These are phyloP conservation scores for Chenopodium formosanum DNA, from an alignment of 148 eudicot species.

Conservation along the genomic window DNA sequence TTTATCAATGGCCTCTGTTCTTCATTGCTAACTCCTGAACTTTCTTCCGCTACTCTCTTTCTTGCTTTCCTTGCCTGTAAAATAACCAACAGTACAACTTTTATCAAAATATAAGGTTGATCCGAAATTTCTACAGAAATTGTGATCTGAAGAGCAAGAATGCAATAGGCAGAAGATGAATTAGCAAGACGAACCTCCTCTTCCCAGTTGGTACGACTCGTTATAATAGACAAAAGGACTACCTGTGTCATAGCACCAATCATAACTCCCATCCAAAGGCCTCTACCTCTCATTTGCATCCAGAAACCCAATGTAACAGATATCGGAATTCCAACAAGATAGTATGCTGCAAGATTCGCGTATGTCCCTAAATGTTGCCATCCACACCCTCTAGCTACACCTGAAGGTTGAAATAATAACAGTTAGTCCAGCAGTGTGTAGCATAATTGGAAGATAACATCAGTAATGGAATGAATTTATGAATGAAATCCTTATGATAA, in stretches of 20 bases:
- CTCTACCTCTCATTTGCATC: conserved; percentile 51
- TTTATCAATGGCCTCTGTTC: neutral
- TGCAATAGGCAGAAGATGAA: neutral
- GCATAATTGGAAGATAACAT: neutral
- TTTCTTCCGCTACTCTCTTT: conserved; percentile 42
- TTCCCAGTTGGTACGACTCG: conserved; percentile 52
- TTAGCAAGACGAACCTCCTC: conserved; percentile 38
- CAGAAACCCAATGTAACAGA: conserved; percentile 58
- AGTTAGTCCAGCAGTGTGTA: neutral
- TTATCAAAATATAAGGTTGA: neutral
- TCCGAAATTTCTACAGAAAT: neutral
- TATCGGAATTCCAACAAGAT: conserved; percentile 65
- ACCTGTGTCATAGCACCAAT: conserved; percentile 47
- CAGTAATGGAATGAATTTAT: too few relatives aligned
- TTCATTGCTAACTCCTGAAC: neutral
- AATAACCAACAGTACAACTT: neutral
- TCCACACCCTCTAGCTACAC: conserved; percentile 39
- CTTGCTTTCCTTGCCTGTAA: conserved; percentile 56
- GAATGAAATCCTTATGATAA: too few relatives aligned
- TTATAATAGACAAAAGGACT: conserved; percentile 36
- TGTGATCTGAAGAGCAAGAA: neutral
- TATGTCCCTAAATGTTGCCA: conserved; percentile 82
- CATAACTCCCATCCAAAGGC: conserved; percentile 69
- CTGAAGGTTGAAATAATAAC: conserved; percentile 25
- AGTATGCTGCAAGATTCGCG: conserved; percentile 67